A percentile compares a stretch with the other conserved stretches of the same genome.
phyloP scores from a whole-genome alignment of 164 flowering plant genomes.

The Tetrastigma voinierianum region DNA sequence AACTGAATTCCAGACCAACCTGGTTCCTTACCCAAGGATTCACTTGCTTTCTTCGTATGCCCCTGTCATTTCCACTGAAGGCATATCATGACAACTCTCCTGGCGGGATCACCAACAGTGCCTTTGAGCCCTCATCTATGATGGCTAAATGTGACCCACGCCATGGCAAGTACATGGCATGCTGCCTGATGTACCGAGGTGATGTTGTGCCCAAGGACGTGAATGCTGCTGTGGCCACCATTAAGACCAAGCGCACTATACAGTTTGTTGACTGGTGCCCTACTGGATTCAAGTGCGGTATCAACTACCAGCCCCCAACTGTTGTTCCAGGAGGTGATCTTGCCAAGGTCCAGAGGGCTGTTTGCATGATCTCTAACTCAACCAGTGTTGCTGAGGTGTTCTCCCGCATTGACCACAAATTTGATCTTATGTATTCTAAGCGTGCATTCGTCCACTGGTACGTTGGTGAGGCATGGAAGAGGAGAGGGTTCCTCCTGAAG shows the following conservation, averaged over 20 bases:
- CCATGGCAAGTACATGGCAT: slow-evolving; percentile 63
- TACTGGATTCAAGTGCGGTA: slow-evolving; percentile 63
- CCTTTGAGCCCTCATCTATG: slow-evolving; percentile 61
- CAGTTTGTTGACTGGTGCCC: slow-evolving; percentile 70
- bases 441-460: slow-evolving; percentile 57
- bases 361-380: slow-evolving; percentile 57
- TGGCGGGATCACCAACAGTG: slow-evolving; percentile 62
- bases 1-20: slow-evolving; percentile 61
- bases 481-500: slow-evolving; percentile 55
- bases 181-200: slow-evolving; percentile 60
- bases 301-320: slow-evolving; percentile 65
- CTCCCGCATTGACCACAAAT: slow-evolving; percentile 54
- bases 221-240: slow-evolving; percentile 62
- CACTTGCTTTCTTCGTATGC: slow-evolving; percentile 67
- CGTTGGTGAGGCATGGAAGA: slow-evolving; percentile 63
- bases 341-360: slow-evolving; percentile 64
- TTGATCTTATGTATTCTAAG: slow-evolving; percentile 60
- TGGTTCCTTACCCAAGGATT: slow-evolving; percentile 63
- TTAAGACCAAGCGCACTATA: slow-evolving; percentile 62
- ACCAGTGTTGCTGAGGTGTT: slow-evolving; percentile 59
- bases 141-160: slow-evolving; percentile 67
- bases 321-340: slow-evolving; percentile 61
- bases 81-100: slow-evolving; percentile 61
- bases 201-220: slow-evolving; percentile 67
- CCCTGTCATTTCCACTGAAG: slow-evolving; percentile 56